Evolutionary conservation across 495 filamentous ascomycete species (phyloP), one percentile per base, ranked within the genome.

Genomic region (Penicillium chermesinum): DNA sequence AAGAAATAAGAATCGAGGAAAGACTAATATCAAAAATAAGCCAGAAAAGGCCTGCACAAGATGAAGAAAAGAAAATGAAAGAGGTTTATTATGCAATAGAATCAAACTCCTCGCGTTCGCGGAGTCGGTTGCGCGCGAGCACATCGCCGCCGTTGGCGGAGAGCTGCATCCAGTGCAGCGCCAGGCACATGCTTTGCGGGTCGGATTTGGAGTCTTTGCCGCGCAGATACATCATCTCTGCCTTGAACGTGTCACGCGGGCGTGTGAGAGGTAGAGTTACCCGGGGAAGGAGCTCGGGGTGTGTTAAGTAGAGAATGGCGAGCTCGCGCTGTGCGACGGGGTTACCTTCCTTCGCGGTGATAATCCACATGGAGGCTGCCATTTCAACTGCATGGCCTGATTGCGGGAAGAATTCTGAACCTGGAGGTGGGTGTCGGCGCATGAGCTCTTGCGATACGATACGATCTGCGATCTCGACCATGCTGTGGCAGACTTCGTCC

Each of bases 91-190:
- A 75, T 51, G 69, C 68, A 56, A 75, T 72, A 50, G 73, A 71
- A 58, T 76, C 70, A 56, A 83, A 76, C 55, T 82, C 79, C 52
- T 83, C 80, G 5, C 79, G 70, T 66, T 91, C 87, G 49, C 86
- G 78, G 66, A 96, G 78, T 64, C 90, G 86, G 62, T 87, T 88
- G 62, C 79, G 83, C 20, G 93, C 93, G 52, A 96, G 74, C 58
- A 87, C 80, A 65, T 98, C 93, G 8, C 90, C 90, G 30, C 91
- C 91, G 43, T 74, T 80, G 48, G 88, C 86, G 34, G 88, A 89
- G 51, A 91, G 71, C 71, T 90, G 89, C 93, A 97, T 97, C 93
- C 93, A 98, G 70, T 98, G 93, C 59, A 95, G 86, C 3, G 94
- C 91, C 44, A 96, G 77, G 59, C 91, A 96, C 86, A 98, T 95